Base-by-base conservation (phyloP, 1,284 basidiomycete genomes). In the Cutaneotrichosporon arboriforme region DNA sequence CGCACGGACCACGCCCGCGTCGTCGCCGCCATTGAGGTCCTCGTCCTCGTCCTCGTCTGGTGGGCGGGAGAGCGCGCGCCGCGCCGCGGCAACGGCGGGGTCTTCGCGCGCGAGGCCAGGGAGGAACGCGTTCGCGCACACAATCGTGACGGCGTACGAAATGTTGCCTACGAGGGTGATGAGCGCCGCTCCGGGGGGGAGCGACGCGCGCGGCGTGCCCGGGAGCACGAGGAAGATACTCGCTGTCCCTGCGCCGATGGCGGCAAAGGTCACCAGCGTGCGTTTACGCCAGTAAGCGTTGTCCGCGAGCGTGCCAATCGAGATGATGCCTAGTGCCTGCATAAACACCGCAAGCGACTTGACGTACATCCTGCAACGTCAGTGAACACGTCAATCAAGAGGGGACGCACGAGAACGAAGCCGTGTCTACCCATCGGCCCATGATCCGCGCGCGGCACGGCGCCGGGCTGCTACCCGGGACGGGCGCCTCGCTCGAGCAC, bases 71-170 rank as follows among this genome's bases (percentile, higher is more conserved):
- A 31, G 45, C 48, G 79, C 75, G 2, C 66, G 67, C 31, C 70
- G 72, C 0, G 80, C 78, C n/a, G 73, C 63, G 8, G 78, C 64
- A 2, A 88, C 84, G 45, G 83, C 57, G 3, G 62, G 54, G 17
- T 84, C 80, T 35, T 82, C 80, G 55, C 80, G 79, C 0, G 88
- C 87, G 2, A 93, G 78, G 0, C 77, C 78, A 0, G 90, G 90
- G 4, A 96, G 80, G 72, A 92, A 93, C 0, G 89, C 83, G 66
- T 96, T 96, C 77, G 90, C 83, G 35, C 90, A 90, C 8, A 96
- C 91, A 13, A 85, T 79, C 12, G 85, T 87, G 0, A 84, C 85
- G 1, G 90, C 87, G 59, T 92, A 92, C 1, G 84, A 82, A 14
- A 90, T 83, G 65, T 90, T 91, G 7, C 90, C 84, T 1, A 81